Evolutionary conservation across 768 basidiomycete genomes (phyloP), one percentile per base, ranked within the genome.

Genomic region (Lenzites betulinus): DNA sequence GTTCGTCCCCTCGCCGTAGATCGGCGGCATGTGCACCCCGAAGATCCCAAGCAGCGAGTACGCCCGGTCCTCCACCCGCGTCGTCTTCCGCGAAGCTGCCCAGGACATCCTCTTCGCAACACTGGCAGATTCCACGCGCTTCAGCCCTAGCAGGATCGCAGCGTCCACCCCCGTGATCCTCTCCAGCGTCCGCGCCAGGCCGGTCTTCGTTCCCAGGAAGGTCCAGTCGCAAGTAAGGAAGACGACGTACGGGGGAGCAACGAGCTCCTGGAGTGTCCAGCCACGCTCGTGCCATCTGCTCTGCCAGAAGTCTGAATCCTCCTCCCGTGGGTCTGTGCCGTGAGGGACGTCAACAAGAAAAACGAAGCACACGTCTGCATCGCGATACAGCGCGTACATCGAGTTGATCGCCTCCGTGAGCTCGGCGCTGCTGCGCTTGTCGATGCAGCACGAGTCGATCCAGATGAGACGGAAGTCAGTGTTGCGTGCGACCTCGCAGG

Each of bases 21-120:
- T 38, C 9, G 58, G 51, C 1, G 51, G 25, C 51, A 59, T 36
- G 23, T 46, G 51, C 25, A 59, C 39, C 22, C 28, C 51, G 35
- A 59, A 59, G 35, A 59, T 47, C 22, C 51, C 51, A 42, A 59
- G 35, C 5, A 59, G 43, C 9, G 58, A 46, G 44, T 59, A 59
- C n/a, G 58, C 58, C 22, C 23, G 15, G 51, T 59, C 58, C 35
- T 59, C 58, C 1, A 36, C 51, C 0, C 42, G 43, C 20, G 51
- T 46, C 8, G 48, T 43, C 9, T 8, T 20, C 16, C 36, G 26
- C 20, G 13, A 18, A 6, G 22, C 30, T 6, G 58, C 58, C 57
- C 57, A 58, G 6, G 39, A 47, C 57, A 58, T 58, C 26, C 53
- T 42, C 16, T 20, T 16, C 16, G 53, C 26, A 23, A 54, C 53